Conservation (phyloP, 495 filamentous ascomycete genomes). For the Hypoxylon fuscum region DNA sequence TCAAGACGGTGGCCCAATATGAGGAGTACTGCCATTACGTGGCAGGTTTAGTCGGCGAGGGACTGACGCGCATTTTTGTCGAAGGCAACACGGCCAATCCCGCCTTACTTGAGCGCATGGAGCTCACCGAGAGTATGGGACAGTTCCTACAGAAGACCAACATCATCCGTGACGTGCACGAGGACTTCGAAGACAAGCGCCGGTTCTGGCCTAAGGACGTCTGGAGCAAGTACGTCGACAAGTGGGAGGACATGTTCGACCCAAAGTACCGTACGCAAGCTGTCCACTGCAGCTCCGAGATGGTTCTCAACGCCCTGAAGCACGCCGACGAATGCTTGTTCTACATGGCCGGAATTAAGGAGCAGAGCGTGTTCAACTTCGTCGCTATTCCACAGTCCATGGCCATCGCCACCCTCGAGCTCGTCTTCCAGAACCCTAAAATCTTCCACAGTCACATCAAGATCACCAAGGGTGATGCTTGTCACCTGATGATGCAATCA, state of each 20-base stretch:
- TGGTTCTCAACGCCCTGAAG: constrained; percentile 87
- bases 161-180: constrained; percentile 94
- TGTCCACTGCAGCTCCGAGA: constrained; percentile 89
- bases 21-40: constrained; percentile 98
- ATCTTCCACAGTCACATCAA: constrained; percentile 92
- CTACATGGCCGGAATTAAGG: constrained; percentile 94
- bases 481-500: constrained; percentile 87
- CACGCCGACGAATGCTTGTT: constrained; percentile 94
- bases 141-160: constrained; percentile 98
- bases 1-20: constrained; percentile 86
- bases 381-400: constrained; percentile 97
- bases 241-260: constrained; percentile 89
- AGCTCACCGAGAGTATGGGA: constrained; percentile 94
- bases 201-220: constrained; percentile 95
- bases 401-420: constrained; percentile 93
- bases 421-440: constrained; percentile 90
- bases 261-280: constrained; percentile 81
- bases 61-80: constrained; percentile 89
- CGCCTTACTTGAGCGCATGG: constrained; percentile 76
- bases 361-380: constrained; percentile 99
- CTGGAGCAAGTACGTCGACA: constrained; percentile 91
- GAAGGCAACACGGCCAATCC: constrained; percentile 88
- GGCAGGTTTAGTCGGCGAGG: constrained; percentile 95
- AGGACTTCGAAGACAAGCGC: constrained; percentile 86
- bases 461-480: constrained; percentile 95